Percentiles rank a stretch among this genome's conserved stretches.
phyloP scores from a whole-genome alignment of 202 grass and related monocot genomes.

The Zizania palustris region DNA sequence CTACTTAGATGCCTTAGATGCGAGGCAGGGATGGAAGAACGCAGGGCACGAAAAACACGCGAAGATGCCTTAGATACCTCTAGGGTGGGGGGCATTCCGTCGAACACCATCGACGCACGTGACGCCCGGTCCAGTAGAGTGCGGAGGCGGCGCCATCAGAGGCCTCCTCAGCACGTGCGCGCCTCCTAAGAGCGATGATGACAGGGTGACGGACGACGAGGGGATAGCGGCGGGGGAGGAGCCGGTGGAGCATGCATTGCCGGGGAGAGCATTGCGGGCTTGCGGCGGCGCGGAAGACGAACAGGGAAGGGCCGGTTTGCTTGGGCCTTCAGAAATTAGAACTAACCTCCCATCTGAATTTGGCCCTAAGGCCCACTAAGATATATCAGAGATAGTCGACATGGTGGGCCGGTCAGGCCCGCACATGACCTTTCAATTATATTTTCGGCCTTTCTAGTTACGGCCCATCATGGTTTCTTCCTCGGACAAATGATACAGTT shows the following conservation, averaged over 20 bases:
- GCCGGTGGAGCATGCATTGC: background rate
- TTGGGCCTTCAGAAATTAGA: too few species aligned
- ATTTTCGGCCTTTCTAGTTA: too few species aligned
- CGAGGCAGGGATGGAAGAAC: background rate
- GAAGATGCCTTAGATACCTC: slow-evolving; percentile 11
- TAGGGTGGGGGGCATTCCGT: slow-evolving; percentile 34
- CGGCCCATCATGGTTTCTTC: too few species aligned
- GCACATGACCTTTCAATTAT: too few species aligned
- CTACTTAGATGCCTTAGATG: too few species aligned
- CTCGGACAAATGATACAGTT: too few species aligned
- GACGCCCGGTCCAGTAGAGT: background rate
- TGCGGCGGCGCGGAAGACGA: too few species aligned
- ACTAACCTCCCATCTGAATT: too few species aligned
- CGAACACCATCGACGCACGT: slow-evolving; percentile 24
- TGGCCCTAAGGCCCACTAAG: too few species aligned
- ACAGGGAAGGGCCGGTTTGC: too few species aligned
- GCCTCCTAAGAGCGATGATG: background rate
- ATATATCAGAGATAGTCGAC: too few species aligned
- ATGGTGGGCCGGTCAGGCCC: too few species aligned
- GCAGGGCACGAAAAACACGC: background rate
- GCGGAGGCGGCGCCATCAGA: background rate
- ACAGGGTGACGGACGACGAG: background rate
- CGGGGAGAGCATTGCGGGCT: background rate
- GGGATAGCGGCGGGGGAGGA: background rate
- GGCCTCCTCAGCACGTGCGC: background rate